Evolutionary conservation across 306 rosid genomes (phyloP), one percentile per base, ranked within the genome.

Genomic region (Senna tora): DNA sequence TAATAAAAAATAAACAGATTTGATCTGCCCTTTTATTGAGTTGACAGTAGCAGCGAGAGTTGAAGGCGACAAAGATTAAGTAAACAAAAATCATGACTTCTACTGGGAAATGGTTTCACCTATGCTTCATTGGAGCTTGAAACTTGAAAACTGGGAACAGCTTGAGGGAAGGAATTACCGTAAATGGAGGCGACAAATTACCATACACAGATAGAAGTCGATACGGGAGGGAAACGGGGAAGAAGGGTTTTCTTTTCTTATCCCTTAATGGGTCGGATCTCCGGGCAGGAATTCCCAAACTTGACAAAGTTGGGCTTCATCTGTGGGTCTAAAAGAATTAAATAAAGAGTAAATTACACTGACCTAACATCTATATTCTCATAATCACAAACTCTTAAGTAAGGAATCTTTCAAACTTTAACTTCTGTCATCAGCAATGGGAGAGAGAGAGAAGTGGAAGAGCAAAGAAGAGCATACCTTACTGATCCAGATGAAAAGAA

Each of bases 131-230:
- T 61, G 71, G 54, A 54, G 41, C 20, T 51, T 25, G n/a, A n/a
- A n/a, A n/a, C n/a, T n/a, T 10, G 69, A 20, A 41, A 51, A 41
- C 6, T 12, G 34, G 19, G 20, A 46, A 46, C 13, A 28, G 65
- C 47, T 10, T 5, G 64, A 5, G 56, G 28, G 19, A 73, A 21
- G 16, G 55, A 11, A 2, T 45, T 15, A 65, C 55, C 70, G 41
- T 39, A 45, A 57, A 49, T 17, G 70, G 62, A 73, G 62, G 61
- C 62, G 67, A 41, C 36, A 28, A 67, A 79, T 4, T 55, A 67
- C 70, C 82, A 79, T 79, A 41, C 70, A 78, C 65, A 32, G 51
- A 4, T 1, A n/a, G 7, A 3, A 4, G 55, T 12, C 41, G 39
- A 65, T 45, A 5, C 13, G 73, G 53, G 30, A 11, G 49, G 30